Base-by-base conservation (phyloP, 495 filamentous ascomycete species). In the Alectoria sarmentosa region DNA sequence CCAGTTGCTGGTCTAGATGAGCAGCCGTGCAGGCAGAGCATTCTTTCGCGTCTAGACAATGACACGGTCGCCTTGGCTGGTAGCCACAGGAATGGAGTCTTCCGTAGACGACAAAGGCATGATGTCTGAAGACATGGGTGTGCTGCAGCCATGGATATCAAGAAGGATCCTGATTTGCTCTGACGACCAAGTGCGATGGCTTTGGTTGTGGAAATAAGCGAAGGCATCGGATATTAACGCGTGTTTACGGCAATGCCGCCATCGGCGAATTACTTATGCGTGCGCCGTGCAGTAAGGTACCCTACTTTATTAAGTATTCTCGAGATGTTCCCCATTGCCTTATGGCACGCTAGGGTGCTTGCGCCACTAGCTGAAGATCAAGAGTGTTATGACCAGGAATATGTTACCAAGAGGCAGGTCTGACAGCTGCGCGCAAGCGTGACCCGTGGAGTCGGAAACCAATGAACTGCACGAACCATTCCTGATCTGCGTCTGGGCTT, bases 341-440 rank as follows among this genome's bases (percentile, higher is more conserved):
- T 32, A 54, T 32, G 28, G 14, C 26, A 14, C 26, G 17, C 52
- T 32, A 41, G 23, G 32, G 26, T 32, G 58, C 39, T 32, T n/a
- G 58, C 28, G n/a, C 42, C 52, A 64, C 54, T 58, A 64, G 62
- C 54, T 58, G 26, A 37, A 28, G 34, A 60, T 65, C 41, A 60
- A 10, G 41, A 52, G 55, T 39, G 42, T 59, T 39, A 48, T 58
- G 56, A 58, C 63, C 55, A 58, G 63, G 56, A 49, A 65, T 52
- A 46, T 30, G 41, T 32, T 37, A 30, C 41, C 62, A 42, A 49
- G 54, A 32, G 44, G 63, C 56, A 60, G 28, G 42, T 65, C 55
- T 65, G 63, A 65, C 63, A 65, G 42, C 63, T 65, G 63, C 63
- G 60, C 41, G 56, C 34, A 65, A 54, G 63, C 63, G 42, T 41